These are phyloP conservation scores for Gentiana macrophylla DNA, from an alignment of 257 asterid species.

Conservation along the genomic window DNA sequence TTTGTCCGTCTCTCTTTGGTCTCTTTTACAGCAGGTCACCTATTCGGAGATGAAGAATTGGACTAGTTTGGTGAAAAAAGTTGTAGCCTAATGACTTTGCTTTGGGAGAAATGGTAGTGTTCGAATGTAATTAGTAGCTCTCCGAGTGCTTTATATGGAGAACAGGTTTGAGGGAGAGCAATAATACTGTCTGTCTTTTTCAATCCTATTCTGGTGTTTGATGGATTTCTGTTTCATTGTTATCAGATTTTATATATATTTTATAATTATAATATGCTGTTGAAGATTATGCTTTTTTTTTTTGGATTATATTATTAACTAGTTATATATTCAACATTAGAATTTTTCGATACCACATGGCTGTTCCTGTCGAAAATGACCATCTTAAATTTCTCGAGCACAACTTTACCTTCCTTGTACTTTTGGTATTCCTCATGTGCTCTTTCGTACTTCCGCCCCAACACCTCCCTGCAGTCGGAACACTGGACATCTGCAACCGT, in stretches of 20 bases:
- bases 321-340: no score
- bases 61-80: not conserved
- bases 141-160: not conserved
- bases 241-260: no score
- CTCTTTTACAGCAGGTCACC: constrained; percentile 40
- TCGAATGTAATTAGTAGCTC: constrained; percentile 9
- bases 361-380: constrained; percentile 1
- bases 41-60: constrained; percentile 35
- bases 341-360: no score
- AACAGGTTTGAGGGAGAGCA: not conserved
- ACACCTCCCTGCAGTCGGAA: constrained; percentile 32
- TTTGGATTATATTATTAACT: no score
- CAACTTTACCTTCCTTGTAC: constrained; percentile 51
- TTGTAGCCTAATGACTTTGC: no score
- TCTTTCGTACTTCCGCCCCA: constrained; percentile 56
- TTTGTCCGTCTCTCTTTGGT: constrained; percentile 1
- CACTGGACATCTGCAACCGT: constrained; percentile 49
- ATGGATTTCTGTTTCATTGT: not conserved
- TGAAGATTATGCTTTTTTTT: no score
- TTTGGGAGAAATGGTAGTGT: not conserved
- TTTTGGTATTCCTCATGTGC: constrained; percentile 46
- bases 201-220: not conserved
- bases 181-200: not conserved
- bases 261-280: no score
- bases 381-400: constrained; percentile 44